Conservation (phyloP, 345 rosid species). For the Pistacia atlantica region DNA sequence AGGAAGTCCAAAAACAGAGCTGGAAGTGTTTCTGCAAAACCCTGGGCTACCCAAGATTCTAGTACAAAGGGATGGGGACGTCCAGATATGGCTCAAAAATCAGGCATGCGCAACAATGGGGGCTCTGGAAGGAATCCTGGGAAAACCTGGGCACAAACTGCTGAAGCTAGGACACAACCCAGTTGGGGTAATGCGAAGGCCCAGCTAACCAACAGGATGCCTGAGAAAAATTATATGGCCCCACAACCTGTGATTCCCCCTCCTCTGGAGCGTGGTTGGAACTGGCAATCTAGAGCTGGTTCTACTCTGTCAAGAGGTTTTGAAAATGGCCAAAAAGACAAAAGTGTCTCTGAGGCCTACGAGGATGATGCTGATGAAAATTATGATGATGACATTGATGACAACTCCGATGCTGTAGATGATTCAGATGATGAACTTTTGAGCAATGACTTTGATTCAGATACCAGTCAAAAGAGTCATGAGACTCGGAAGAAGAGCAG, state of each 20-base stretch:
- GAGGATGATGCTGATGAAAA: slow-evolving; percentile 36
- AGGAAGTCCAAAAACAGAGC: slow-evolving; percentile 61
- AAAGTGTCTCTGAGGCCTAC: slow-evolving; percentile 23
- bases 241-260: slow-evolving; percentile 44
- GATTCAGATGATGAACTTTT: slow-evolving; percentile 78
- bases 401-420: slow-evolving; percentile 44
- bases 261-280: slow-evolving; percentile 89
- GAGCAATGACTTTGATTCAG: slow-evolving; percentile 88
- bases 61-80: too few species aligned
- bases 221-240: slow-evolving; percentile 36
- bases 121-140: too few species aligned
- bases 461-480: slow-evolving; percentile 70
- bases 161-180: slow-evolving; percentile 38
- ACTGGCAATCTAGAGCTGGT: slow-evolving; percentile 68
- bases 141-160: too few species aligned
- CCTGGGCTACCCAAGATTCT: slow-evolving; percentile 44
- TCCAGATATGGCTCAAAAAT: too few species aligned
- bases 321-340: too few species aligned
- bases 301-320: too few species aligned
- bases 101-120: too few species aligned
- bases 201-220: slow-evolving; percentile 36
- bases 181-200: slow-evolving; percentile 57
- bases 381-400: slow-evolving; percentile 46
- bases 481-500: slow-evolving; percentile 62
- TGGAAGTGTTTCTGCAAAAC: slow-evolving; percentile 48